phyloP scores from a whole-genome alignment of 2,329 filamentous ascomycete species.

The Aureobasidium sp. region DNA sequence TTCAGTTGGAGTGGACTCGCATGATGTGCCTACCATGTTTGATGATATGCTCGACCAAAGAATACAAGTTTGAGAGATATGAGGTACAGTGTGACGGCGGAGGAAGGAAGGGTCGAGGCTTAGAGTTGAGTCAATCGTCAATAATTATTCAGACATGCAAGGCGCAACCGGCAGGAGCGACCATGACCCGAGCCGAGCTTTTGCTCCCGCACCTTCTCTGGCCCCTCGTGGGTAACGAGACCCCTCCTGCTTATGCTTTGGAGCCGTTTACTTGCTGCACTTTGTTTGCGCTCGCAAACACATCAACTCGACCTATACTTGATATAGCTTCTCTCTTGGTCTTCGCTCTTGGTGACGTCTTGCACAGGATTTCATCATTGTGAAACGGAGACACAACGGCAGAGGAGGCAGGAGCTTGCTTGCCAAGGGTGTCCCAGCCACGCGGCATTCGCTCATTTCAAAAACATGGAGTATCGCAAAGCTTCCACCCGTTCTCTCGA shows the following conservation, averaged over 20 bases:
- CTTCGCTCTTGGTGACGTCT: not conserved
- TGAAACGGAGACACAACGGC: not conserved
- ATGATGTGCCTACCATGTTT: not conserved
- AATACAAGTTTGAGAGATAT: not conserved
- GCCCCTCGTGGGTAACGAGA: not conserved
- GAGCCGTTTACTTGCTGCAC: not conserved
- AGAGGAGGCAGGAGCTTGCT: not conserved
- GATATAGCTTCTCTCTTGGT: not conserved
- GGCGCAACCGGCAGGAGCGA: slow-evolving; percentile 1
- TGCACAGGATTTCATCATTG: not conserved
- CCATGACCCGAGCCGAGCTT: slow-evolving; percentile 9
- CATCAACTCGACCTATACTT: not conserved
- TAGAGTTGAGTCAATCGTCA: slow-evolving; percentile 2
- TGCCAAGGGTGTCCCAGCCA: not conserved
- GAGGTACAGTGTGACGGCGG: not conserved
- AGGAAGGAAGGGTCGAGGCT: not conserved
- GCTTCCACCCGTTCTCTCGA: slow-evolving; percentile 6
- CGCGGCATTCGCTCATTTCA: not conserved
- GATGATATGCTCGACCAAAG: not conserved
- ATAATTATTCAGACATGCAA: slow-evolving; percentile 7
- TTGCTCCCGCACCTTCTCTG: not conserved
- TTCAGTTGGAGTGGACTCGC: not conserved
- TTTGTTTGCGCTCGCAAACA: not conserved
- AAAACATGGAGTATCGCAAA: slow-evolving; percentile 6
- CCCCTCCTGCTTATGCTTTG: not conserved